These are phyloP conservation scores for Spathaspora jeffriesii DNA, from an alignment of 1,139 yeast genomes.

Conservation along the genomic window DNA sequence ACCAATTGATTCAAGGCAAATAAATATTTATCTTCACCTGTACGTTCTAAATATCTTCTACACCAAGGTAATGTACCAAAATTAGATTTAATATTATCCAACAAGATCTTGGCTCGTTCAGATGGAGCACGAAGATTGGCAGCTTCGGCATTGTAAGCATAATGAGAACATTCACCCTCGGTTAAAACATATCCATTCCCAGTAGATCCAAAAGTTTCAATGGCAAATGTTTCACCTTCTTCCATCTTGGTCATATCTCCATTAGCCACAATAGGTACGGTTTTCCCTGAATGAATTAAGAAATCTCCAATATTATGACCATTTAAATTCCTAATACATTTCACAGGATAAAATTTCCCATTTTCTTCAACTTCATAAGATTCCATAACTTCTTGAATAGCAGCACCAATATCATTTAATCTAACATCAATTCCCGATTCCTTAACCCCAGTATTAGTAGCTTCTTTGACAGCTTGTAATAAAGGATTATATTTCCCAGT, in stretches of 20 bases:
- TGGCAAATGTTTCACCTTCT: conserved; percentile 97
- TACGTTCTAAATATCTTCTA: conserved; percentile 87
- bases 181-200: conserved; percentile 89
- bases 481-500: conserved; percentile 67
- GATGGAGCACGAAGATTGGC: conserved; percentile 47
- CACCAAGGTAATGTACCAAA: conserved; percentile 98
- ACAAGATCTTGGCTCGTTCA: conserved; percentile 66
- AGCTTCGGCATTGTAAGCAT: conserved; percentile 62
- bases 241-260: conserved; percentile 98
- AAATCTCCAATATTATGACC: conserved; percentile 91
- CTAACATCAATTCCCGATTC: conserved; percentile 98
- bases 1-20: conserved; percentile 88
- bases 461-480: conserved; percentile 83
- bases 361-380: conserved; percentile 89
- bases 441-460: conserved; percentile 90
- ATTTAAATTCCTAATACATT: conserved; percentile 86
- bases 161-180: conserved; percentile 95
- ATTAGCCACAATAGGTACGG: conserved; percentile 93
- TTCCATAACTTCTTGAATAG: conserved; percentile 97
- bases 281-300: conserved; percentile 90
- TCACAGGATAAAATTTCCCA: conserved; percentile 84
- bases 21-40: conserved; percentile 90
- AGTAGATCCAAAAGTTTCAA: conserved; percentile 96
- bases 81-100: conserved; percentile 68
- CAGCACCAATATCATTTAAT: conserved; percentile 93